A percentile compares a stretch with the other conserved stretches of the same genome.
phyloP scores from a whole-genome alignment of 2,329 filamentous ascomycete species.

The Fusarium scirpi region DNA sequence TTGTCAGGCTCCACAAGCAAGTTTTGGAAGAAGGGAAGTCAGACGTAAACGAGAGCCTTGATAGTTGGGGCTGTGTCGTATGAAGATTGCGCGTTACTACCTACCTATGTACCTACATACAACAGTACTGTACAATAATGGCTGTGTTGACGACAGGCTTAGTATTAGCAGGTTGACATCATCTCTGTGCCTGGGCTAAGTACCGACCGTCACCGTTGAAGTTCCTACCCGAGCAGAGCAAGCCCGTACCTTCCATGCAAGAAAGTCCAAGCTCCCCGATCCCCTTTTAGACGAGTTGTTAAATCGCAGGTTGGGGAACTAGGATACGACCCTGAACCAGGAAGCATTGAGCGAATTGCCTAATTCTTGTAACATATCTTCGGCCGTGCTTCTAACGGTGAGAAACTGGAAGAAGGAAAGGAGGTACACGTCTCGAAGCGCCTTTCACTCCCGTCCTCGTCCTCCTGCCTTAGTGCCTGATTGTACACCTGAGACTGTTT shows the following conservation, averaged over 20 bases:
- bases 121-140: background rate
- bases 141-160: background rate
- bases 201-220: constrained; percentile 7
- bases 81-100: constrained; percentile 22
- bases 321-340: constrained; percentile 14
- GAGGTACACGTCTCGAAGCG: constrained; percentile 11
- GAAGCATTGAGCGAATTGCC: constrained; percentile 9
- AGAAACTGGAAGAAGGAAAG: constrained; percentile 7
- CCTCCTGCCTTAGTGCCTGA: constrained; percentile 41
- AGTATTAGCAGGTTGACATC: constrained; percentile 24
- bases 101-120: background rate
- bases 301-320: constrained; percentile 35
- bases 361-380: constrained; percentile 9
- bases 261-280: constrained; percentile 31
- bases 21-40: constrained; percentile 20
- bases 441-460: constrained; percentile 1
- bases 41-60: constrained; percentile 20
- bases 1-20: constrained; percentile 21
- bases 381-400: constrained; percentile 30
- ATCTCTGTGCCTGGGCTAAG: background rate
- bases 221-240: background rate
- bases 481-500: constrained; percentile 31
- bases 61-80: constrained; percentile 28
- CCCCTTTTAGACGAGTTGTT: constrained; percentile 32
- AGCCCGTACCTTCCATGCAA: constrained; percentile 1